Base-by-base conservation (phyloP, 2,329 filamentous ascomycete genomes). In the Botryosphaeria dothidea region DNA sequence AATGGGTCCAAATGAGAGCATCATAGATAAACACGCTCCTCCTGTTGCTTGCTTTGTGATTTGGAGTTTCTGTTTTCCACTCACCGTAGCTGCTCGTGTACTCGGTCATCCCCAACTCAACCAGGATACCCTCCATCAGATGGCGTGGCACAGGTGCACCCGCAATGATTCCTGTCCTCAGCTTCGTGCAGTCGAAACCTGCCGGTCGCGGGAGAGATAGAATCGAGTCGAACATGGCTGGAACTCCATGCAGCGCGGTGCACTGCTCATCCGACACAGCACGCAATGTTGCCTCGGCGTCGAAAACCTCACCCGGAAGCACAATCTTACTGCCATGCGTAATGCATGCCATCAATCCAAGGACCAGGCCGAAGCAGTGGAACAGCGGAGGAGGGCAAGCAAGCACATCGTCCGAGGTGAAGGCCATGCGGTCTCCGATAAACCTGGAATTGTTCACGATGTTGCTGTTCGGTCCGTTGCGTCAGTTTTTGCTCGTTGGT, bases 351-450 rank as follows among this genome's bases (percentile, higher is more conserved):
- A 93, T 84, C 49, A 93, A 82, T 8, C 91, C 91, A 3, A 93
- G 85, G 0, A 93, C 90, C 7, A 94, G 85, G 1, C 91, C 91
- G 73, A 94, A 94, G 80, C 91, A 94, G 80, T 95, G 92, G 81
- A 95, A 95, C 3, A 95, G 83, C 0, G 92, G 92, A 0, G 92
- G 91, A 3, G 91, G 91, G 74, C 92, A 95, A 80, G 91, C 94
- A 11, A 95, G 82, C 7, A 89, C 81, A 72, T 93, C 90, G 51
- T 82, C 80, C 2, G 85, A 78, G 7, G 72, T 67, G 17, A 94
- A 82, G 5, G 85, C 83, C 89, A 93, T 90, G 48, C 90, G 85
- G 75, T 92, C 89, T 62, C 90, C 91, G 34, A 78, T 77, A 69
- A 79, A 78, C 56, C 74, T 72, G 21, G 76, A 74, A 67, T 78